A percentile compares a stretch with the other conserved stretches of the same genome.
Conservation (phyloP, 352 stramenopile species). For the Phytopythium cucurbitacearum region DNA sequence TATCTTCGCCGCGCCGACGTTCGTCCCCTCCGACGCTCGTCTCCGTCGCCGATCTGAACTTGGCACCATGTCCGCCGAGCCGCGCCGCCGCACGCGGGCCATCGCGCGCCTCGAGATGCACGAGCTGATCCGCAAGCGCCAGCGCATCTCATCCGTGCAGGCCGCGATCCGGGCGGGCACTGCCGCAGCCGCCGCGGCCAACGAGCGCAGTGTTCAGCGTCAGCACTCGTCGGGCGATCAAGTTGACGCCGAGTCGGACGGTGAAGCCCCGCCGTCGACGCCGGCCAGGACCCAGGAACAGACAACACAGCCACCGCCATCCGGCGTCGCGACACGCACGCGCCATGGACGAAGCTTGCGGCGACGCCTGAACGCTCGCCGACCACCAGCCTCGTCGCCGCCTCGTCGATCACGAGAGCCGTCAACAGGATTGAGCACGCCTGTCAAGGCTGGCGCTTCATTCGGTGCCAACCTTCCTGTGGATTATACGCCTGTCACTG, state of each 20-base stretch:
- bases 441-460: constrained; percentile 16
- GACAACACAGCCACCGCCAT: background rate
- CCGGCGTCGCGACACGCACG: background rate
- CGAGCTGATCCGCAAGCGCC: constrained; percentile 24
- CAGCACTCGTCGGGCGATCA: constrained; percentile 7
- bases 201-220: constrained; percentile 8
- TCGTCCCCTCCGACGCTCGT: background rate
- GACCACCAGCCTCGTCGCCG: background rate
- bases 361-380: background rate
- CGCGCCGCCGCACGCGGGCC: constrained; percentile 25
- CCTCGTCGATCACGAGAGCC: constrained; percentile 6
- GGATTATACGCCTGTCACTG: background rate
- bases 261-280: background rate
- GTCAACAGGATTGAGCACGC: constrained; percentile 4
- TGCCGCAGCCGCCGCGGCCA: background rate
- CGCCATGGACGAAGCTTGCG: background rate
- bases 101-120: constrained; percentile 21
- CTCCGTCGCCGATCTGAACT: too few relatives aligned
- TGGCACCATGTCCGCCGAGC: constrained; percentile 2
- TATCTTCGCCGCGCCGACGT: too few relatives aligned
- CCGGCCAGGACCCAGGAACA: background rate
- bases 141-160: constrained; percentile 9
- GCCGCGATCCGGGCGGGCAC: background rate
- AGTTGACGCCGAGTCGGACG: background rate
- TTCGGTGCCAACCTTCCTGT: constrained; percentile 13